phyloP scores from a whole-genome alignment of 164 flowering plant species.

The Euptelea pleiosperma region DNA sequence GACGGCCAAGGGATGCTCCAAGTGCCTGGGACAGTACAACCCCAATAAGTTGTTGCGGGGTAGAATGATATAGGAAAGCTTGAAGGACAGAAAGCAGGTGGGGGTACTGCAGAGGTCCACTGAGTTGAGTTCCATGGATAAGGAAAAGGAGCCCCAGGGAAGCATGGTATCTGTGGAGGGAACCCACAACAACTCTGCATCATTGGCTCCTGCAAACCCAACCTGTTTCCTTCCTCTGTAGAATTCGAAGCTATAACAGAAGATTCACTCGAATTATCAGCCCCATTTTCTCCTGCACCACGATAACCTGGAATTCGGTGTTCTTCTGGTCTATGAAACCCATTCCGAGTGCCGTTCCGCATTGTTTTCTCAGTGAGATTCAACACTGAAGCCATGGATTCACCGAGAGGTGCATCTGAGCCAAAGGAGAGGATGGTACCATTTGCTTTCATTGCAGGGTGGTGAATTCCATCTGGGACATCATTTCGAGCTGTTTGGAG shows the following conservation, averaged over 20 bases:
- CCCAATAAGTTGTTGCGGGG: conserved; percentile 57
- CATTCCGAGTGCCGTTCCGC: conserved; percentile 32
- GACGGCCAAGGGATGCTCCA: conserved; percentile 60
- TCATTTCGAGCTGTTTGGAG: conserved; percentile 44
- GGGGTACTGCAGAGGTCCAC: conserved; percentile 39
- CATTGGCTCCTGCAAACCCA: conserved; percentile 20
- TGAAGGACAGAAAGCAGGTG: conserved; percentile 48
- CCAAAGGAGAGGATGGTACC: conserved; percentile 62
- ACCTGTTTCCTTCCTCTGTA: conserved; percentile 24
- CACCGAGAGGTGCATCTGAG: conserved; percentile 47
- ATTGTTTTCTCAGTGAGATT: conserved; percentile 40
- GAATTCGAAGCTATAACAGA: conserved; percentile 38
- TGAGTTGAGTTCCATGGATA: conserved; percentile 43
- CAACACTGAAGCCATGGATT: conserved; percentile 55
- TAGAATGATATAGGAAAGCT: conserved; percentile 49
- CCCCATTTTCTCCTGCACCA: conserved; percentile 39
- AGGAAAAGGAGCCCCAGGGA: conserved; percentile 56
- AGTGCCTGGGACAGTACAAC: conserved; percentile 43
- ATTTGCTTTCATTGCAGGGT: conserved; percentile 33
- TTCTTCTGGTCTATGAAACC: conserved; percentile 32
- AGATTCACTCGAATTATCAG: conserved; percentile 50
- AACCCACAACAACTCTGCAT: conserved; percentile 36
- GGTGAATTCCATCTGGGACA: conserved; percentile 33
- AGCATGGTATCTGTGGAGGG: conserved; percentile 43
- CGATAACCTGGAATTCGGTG: conserved; percentile 25